These are phyloP conservation scores for Hymenoscyphus occultus DNA, from an alignment of 2,329 filamentous ascomycete genomes.

Conservation along the genomic window DNA sequence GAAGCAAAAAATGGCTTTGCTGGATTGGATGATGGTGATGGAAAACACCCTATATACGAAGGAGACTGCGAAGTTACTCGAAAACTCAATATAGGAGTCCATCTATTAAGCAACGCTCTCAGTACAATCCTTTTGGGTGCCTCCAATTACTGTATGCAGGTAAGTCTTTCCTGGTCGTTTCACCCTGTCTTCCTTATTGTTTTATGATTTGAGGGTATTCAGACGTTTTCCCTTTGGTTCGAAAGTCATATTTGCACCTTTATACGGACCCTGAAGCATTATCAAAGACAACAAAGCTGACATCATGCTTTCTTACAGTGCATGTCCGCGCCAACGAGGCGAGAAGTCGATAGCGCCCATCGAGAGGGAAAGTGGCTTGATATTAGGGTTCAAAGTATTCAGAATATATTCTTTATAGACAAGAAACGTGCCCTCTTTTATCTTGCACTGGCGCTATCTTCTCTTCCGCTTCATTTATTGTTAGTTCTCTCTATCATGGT, in stretches of 20 bases:
- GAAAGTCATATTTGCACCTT: no score
- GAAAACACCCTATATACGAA: background rate
- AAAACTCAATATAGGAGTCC: background rate
- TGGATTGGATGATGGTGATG: background rate
- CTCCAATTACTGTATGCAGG: background rate
- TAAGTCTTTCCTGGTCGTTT: no score
- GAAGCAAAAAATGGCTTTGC: background rate
- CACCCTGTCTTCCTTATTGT: no score
- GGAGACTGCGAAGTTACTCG: background rate
- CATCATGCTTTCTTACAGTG: background rate
- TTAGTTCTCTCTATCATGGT: background rate
- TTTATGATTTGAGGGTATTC: no score
- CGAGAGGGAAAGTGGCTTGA: background rate
- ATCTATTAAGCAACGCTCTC: background rate
- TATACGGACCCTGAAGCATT: no score
- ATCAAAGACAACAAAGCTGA: no score
- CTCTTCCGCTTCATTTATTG: slow-evolving; percentile 1
- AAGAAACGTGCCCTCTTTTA: background rate
- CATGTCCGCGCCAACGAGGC: background rate
- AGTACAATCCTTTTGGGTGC: slow-evolving; percentile 1
- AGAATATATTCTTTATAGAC: background rate
- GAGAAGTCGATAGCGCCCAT: background rate
- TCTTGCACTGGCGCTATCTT: background rate
- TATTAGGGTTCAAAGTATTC: background rate
- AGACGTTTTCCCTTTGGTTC: no score